These are phyloP conservation scores for Septoria petroselini DNA, from an alignment of 2,329 filamentous ascomycete species.

Conservation along the genomic window DNA sequence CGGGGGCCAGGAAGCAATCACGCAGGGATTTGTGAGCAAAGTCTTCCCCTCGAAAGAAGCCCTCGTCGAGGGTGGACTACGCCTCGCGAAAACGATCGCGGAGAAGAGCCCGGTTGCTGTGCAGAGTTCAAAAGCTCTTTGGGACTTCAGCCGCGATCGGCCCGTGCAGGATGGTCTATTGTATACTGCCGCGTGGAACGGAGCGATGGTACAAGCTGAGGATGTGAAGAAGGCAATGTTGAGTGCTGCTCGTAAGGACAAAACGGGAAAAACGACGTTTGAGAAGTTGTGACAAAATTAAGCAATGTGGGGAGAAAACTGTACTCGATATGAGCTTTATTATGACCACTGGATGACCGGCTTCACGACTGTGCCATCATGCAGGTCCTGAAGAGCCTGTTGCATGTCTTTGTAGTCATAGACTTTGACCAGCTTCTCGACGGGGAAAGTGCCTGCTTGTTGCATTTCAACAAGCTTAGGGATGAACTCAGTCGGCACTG, in stretches of 20 bases:
- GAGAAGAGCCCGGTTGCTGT: slow-evolving; percentile 84
- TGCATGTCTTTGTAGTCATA: slow-evolving; percentile 26
- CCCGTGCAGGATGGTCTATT: slow-evolving; percentile 58
- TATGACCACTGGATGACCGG: slow-evolving; percentile 23
- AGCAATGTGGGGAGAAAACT: too few species aligned
- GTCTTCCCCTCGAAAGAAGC: slow-evolving; percentile 61
- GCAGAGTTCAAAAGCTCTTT: slow-evolving; percentile 78
- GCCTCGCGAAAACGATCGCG: slow-evolving; percentile 64
- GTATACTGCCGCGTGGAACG: slow-evolving; percentile 29
- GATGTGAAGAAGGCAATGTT: slow-evolving; percentile 28
- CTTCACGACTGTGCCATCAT: slow-evolving; percentile 23
- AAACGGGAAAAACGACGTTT: slow-evolving; percentile 27
- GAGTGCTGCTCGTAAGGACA: slow-evolving; percentile 24
- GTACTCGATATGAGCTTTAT: too few species aligned
- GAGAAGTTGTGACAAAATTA: slow-evolving; percentile 29
- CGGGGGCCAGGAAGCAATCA: slow-evolving; percentile 62
- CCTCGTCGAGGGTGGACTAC: slow-evolving; percentile 60
- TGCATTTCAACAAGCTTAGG: slow-evolving; percentile 23
- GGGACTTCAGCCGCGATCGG: slow-evolving; percentile 78
- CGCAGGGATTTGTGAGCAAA: slow-evolving; percentile 66
- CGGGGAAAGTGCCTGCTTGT: slow-evolving; percentile 22
- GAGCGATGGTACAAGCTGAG: slow-evolving; percentile 26
- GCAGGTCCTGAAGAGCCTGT: slow-evolving; percentile 21
- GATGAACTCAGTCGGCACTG: slow-evolving; percentile 20
- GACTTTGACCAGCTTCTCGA: slow-evolving; percentile 26